These are phyloP conservation scores for Lactarius evosmus DNA, from an alignment of 768 basidiomycete genomes.

Conservation along the genomic window DNA sequence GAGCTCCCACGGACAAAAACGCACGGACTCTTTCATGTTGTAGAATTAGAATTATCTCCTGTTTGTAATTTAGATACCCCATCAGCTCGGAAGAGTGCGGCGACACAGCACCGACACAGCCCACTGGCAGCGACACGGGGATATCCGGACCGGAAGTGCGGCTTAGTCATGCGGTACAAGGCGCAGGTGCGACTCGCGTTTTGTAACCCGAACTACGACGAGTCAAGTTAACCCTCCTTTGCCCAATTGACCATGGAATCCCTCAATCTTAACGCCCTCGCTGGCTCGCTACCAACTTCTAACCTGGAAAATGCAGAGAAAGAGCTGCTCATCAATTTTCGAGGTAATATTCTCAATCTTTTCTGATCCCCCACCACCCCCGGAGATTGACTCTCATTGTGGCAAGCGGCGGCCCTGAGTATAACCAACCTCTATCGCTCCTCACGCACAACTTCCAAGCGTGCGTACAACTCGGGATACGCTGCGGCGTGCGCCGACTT, in stretches of 20 bases:
- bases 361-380: not conserved
- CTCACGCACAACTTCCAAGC: conserved; percentile 70
- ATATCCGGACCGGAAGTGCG: not conserved
- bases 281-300: conserved; percentile 65
- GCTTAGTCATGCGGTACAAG: conserved; percentile 17
- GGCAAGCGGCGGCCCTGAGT: conserved; percentile 75
- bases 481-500: conserved; percentile 77
- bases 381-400: conserved; percentile 29
- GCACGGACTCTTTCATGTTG: too few species aligned
- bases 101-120: too few species aligned
- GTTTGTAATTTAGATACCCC: too few species aligned
- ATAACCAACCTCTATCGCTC: conserved; percentile 84
- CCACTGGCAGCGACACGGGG: too few species aligned
- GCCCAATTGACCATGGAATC: conserved; percentile 53
- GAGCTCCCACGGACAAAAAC: too few species aligned
- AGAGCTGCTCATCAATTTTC: conserved; percentile 76
- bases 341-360: conserved; percentile 45
- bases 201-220: conserved; percentile 21
- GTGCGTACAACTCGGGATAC: conserved; percentile 79
- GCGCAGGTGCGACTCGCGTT: not conserved
- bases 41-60: too few species aligned
- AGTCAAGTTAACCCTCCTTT: not conserved
- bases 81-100: too few species aligned
- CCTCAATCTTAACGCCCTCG: conserved; percentile 76
- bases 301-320: conserved; percentile 76